These are phyloP conservation scores for Teratosphaeria nubilosa DNA, from an alignment of 2,329 filamentous ascomycete genomes.

Conservation along the genomic window DNA sequence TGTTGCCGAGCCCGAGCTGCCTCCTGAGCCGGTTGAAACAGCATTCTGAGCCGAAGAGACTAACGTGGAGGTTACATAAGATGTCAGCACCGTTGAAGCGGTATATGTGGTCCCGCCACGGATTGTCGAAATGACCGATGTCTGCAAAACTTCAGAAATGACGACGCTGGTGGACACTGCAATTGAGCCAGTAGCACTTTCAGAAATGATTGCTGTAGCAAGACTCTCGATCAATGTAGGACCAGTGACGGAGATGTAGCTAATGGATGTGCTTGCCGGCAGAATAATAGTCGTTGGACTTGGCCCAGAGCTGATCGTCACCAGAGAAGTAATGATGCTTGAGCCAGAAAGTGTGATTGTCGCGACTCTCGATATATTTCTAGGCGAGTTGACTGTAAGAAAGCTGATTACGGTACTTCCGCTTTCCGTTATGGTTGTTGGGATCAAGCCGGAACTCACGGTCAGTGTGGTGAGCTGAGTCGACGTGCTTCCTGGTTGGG, in stretches of 20 bases:
- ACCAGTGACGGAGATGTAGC: background rate
- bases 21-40: background rate
- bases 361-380: background rate
- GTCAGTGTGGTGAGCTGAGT: background rate
- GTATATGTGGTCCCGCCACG: conserved; percentile 2
- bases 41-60: background rate
- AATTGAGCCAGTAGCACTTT: background rate
- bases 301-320: background rate
- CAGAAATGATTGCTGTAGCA: background rate
- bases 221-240: background rate
- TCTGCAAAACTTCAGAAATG: background rate
- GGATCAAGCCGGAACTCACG: background rate
- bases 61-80: background rate
- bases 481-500: background rate
- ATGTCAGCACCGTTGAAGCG: background rate
- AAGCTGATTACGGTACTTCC: background rate
- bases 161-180: background rate
- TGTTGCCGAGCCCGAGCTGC: background rate
- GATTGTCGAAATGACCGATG: background rate
- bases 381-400: background rate
- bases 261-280: background rate
- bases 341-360: background rate
- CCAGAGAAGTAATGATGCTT: background rate
- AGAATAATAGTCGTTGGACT: background rate
- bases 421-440: background rate